Base-by-base conservation (phyloP, 257 asterid genomes). In the Nicotiana benthamiana region DNA sequence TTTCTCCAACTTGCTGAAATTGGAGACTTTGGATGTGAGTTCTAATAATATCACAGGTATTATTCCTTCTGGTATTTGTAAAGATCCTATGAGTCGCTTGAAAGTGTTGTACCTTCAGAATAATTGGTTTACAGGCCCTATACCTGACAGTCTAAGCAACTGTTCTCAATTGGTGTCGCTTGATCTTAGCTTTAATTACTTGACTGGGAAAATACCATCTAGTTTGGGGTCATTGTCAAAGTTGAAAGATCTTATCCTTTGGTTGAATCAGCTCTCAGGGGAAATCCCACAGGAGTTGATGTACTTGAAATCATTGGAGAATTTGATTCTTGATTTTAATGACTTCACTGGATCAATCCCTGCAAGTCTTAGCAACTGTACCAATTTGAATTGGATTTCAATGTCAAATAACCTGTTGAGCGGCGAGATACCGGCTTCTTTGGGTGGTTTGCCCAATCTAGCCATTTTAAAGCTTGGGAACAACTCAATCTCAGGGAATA, bases 281-380 rank as follows among this genome's bases (percentile, higher is more conserved):
- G 96, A 92, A 81, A 95, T 95, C 91, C 97, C 99, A 4, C 80
- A 86, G 28, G 98, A 92, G 89, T 81, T 95, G 18, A 92, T 86
- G 92, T 63, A 86, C 75, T 81, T 95, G 80, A 86, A 68, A 84
- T 86, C 88, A 28, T 81, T 95, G 82, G 98, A 95, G 84, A 93
- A 92, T 63, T 76, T 95, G 89, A 95, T 95, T 89, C 99, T 95
- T 86, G 98, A 95, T 87, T 93, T 93, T 87, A 93, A 95, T 80
- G 89, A 88, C 82, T 82, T 95, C 82, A 86, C 84, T 0, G 99
- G 99, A 2, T 84, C 90, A 1, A 88, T 95, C 62, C 99, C 99
- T 17, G 85, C 89, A 34, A 85, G 89, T 75, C 91, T 95, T 22
- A 89, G 98, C 93, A 92, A 95, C 77, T 95, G 99, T 46, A 84